A percentile compares a stretch with the other conserved stretches of the same genome.
These are phyloP conservation scores for Penicillium subrubescens DNA, from an alignment of 495 filamentous ascomycete genomes.

Conservation along the genomic window DNA sequence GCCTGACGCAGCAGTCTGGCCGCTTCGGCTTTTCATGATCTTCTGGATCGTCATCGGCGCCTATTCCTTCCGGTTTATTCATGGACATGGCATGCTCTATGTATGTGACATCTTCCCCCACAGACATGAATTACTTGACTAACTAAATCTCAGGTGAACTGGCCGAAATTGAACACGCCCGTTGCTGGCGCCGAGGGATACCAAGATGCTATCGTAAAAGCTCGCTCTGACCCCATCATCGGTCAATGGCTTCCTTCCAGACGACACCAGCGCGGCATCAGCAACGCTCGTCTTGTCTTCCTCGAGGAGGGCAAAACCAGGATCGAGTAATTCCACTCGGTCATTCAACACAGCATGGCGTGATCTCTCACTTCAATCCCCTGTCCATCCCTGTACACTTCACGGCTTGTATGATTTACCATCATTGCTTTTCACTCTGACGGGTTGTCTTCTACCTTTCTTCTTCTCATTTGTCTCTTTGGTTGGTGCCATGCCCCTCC, in stretches of 20 bases:
- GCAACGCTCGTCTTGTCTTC: constrained; percentile 74
- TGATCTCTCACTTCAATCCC: neutral
- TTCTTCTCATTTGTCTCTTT: constrained; percentile 16
- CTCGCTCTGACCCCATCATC: constrained; percentile 73
- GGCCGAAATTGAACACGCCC: constrained; percentile 91
- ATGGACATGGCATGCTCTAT: constrained; percentile 84
- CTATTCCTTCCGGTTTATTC: constrained; percentile 75
- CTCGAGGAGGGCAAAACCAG: constrained; percentile 97
- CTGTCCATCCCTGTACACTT: constrained; percentile 21
- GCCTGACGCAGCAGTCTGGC: constrained; percentile 71
- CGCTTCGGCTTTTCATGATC: constrained; percentile 74
- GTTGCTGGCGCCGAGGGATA: constrained; percentile 84
- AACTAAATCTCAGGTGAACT: constrained; percentile 59
- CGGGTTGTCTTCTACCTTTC: constrained; percentile 12
- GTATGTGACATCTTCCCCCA: constrained; percentile 28
- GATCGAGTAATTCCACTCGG: constrained; percentile 62
- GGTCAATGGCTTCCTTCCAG: constrained; percentile 63
- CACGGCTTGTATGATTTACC: constrained; percentile 29
- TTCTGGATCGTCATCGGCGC: constrained; percentile 69
- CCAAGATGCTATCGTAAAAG: constrained; percentile 78
- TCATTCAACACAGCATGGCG: neutral
- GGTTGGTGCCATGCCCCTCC: constrained; percentile 1
- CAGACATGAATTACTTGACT: neutral
- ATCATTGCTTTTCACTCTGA: constrained; percentile 8
- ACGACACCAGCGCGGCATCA: constrained; percentile 75